Evolutionary conservation across 768 basidiomycete genomes (phyloP).

Genomic region (Psilocybe cubensis): DNA sequence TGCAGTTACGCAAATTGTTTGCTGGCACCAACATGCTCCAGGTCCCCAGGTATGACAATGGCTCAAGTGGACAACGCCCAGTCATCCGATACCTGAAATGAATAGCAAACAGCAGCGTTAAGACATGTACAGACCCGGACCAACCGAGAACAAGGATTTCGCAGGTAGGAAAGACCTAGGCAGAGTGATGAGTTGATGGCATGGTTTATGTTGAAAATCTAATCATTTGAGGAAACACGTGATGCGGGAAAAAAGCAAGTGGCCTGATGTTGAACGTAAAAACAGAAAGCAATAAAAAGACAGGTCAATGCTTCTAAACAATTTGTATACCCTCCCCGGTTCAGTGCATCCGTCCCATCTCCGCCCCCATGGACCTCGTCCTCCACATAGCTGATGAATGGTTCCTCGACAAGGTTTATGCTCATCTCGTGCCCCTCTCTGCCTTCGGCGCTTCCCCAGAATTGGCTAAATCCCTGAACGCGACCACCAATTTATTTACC

Average conservation of each 20-base stretch:
- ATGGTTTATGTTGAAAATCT: constrained; percentile 5
- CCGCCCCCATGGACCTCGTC: constrained; percentile 77
- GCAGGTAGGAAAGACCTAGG: not conserved
- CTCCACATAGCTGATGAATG: constrained; percentile 71
- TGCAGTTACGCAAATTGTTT: not conserved
- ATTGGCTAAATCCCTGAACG: constrained; percentile 37
- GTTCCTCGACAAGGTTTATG: constrained; percentile 81
- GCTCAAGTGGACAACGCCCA: not conserved
- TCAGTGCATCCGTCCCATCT: not conserved
- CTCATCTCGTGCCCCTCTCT: constrained; percentile 68
- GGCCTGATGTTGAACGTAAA: constrained; percentile 37
- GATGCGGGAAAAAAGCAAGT: constrained; percentile 35
- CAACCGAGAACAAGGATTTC: not conserved
- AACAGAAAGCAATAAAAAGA: constrained; percentile 31
- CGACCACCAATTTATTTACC: constrained; percentile 36
- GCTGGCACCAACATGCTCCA: not conserved
- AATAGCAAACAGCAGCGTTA: not conserved
- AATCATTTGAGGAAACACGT: constrained; percentile 23
- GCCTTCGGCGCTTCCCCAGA: constrained; percentile 41
- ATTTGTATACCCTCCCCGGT: not conserved
- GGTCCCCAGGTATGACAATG: not conserved
- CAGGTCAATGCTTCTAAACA: not conserved
- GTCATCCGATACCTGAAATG: not conserved
- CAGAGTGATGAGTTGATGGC: not conserved
- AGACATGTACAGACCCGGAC: not conserved